Evolutionary conservation across 2,329 filamentous ascomycete genomes (phyloP).

Genomic region (Coccinonectria pachysandricola): DNA sequence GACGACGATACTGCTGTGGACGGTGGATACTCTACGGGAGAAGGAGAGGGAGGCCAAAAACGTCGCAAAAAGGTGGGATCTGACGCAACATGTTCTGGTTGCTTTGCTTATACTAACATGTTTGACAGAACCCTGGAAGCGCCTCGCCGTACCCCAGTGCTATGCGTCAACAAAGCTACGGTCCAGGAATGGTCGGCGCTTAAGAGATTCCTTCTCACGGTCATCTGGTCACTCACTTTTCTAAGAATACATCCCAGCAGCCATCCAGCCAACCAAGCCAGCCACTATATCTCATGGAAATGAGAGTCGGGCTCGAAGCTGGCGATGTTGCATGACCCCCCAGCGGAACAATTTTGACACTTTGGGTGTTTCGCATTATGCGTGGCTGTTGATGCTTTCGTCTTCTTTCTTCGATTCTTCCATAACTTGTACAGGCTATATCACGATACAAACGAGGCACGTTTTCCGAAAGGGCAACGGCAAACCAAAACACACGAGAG

Average conservation of each 20-base stretch:
- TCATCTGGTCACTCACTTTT: too few relatives aligned
- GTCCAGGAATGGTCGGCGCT: constrained; percentile 48
- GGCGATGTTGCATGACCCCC: too few relatives aligned
- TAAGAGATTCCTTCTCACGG: too few relatives aligned
- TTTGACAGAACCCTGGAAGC: constrained; percentile 35
- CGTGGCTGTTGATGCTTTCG: too few relatives aligned
- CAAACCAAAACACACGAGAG: not conserved
- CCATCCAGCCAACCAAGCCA: too few relatives aligned
- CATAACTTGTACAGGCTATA: not conserved
- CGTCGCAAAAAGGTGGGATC: constrained; percentile 52
- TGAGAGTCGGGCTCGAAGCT: too few relatives aligned
- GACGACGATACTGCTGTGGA: constrained; percentile 54
- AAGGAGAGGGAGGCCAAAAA: constrained; percentile 57
- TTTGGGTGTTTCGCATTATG: too few relatives aligned
- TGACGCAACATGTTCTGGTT: too few relatives aligned
- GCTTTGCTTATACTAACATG: too few relatives aligned
- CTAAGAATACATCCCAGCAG: too few relatives aligned
- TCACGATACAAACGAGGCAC: not conserved
- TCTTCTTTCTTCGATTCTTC: not conserved
- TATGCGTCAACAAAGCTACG: constrained; percentile 43
- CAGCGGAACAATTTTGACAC: too few relatives aligned
- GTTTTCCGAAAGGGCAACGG: not conserved
- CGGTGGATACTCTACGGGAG: constrained; percentile 60
- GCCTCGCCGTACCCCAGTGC: constrained; percentile 32
- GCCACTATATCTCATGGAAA: too few relatives aligned